phyloP scores from a whole-genome alignment of 257 asterid species.

The Solanum peruvianum region DNA sequence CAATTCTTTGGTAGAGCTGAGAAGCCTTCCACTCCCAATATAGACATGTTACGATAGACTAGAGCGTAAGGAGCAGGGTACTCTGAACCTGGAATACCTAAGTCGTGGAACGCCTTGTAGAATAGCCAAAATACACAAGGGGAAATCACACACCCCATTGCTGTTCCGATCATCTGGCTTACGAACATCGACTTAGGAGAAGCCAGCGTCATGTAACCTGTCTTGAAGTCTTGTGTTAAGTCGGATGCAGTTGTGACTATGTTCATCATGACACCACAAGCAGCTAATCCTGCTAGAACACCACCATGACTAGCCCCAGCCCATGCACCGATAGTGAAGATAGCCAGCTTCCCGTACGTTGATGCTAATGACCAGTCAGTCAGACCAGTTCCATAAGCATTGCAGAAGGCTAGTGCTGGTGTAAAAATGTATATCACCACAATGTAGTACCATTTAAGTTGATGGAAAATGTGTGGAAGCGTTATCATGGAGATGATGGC shows the following conservation, averaged over 20 bases:
- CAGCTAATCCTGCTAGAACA: slow-evolving; percentile 50
- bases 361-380: slow-evolving; percentile 68
- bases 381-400: slow-evolving; percentile 52
- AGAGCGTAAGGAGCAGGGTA: slow-evolving; percentile 56
- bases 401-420: slow-evolving; percentile 54
- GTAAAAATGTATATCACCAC: slow-evolving; percentile 42
- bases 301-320: slow-evolving; percentile 47
- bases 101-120: slow-evolving; percentile 41
- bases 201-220: slow-evolving; percentile 54
- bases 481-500: slow-evolving; percentile 30
- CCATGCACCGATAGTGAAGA: slow-evolving; percentile 60
- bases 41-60: slow-evolving; percentile 45
- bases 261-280: slow-evolving; percentile 63
- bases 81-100: slow-evolving; percentile 30
- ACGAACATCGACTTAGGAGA: slow-evolving; percentile 67
- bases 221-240: slow-evolving; percentile 59
- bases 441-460: slow-evolving; percentile 47
- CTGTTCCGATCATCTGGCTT: slow-evolving; percentile 65
- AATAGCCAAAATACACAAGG: slow-evolving; percentile 62
- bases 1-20: slow-evolving; percentile 50
- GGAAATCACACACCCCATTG: slow-evolving; percentile 50
- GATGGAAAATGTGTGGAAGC: slow-evolving; percentile 49
- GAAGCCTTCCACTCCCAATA: slow-evolving; percentile 57
- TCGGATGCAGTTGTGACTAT: slow-evolving; percentile 54
- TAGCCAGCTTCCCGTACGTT: slow-evolving; percentile 50